A percentile compares a stretch with the other conserved stretches of the same genome.
Evolutionary conservation across 257 asterid genomes (phyloP).

Genomic region (Vinca minor): DNA sequence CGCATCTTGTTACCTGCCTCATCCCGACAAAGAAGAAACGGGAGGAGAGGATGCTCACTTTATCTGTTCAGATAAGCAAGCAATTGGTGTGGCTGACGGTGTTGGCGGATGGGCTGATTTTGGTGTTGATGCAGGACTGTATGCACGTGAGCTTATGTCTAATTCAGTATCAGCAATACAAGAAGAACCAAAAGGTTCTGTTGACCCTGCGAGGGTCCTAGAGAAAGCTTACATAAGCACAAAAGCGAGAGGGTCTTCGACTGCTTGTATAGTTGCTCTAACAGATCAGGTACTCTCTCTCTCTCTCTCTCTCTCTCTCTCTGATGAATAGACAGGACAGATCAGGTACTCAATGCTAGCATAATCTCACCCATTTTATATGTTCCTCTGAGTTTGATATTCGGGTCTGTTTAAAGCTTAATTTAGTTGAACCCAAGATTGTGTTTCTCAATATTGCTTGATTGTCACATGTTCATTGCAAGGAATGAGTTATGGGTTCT

Average conservation of each 20-base stretch:
- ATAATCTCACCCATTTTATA: neutral
- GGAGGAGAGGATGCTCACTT: conserved; percentile 99
- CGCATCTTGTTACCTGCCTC: conserved; percentile 86
- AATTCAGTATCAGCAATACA: conserved; percentile 62
- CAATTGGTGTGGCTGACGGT: conserved; percentile 95
- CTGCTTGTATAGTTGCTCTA: conserved; percentile 93
- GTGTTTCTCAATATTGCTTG: neutral
- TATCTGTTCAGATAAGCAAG: conserved; percentile 65
- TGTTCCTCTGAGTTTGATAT: neutral
- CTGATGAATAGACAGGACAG: no score
- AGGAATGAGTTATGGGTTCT: no score
- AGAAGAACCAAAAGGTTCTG: conserved; percentile 71
- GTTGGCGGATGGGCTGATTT: conserved; percentile 98
- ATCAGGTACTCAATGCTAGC: conserved; percentile 37
- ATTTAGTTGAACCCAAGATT: neutral
- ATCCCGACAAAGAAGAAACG: conserved; percentile 94
- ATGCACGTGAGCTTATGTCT: conserved; percentile 90
- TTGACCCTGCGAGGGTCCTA: conserved; percentile 80
- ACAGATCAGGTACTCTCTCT: no score
- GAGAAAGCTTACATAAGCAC: conserved; percentile 75
- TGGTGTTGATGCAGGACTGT: conserved; percentile 75
- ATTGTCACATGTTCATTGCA: no score
- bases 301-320: no score
- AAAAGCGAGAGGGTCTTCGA: conserved; percentile 74
- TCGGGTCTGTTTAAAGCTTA: neutral